These are phyloP conservation scores for Apiotrichum gracile DNA, from an alignment of 1,284 basidiomycete genomes.

Conservation along the genomic window DNA sequence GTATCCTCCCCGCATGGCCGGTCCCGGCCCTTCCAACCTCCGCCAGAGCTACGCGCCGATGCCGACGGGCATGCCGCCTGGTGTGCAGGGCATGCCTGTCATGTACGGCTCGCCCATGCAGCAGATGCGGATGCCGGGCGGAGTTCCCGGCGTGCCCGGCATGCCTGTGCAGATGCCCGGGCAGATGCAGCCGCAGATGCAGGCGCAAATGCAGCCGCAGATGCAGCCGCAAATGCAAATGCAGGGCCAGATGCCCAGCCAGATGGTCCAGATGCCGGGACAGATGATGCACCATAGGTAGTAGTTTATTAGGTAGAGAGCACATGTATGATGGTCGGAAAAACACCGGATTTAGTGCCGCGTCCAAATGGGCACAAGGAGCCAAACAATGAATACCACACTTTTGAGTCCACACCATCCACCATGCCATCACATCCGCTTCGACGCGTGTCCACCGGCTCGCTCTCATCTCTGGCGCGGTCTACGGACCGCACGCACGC, in stretches of 20 bases:
- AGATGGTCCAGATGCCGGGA: neutral
- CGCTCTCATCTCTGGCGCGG: conserved; percentile 73
- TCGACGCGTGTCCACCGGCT: conserved; percentile 82
- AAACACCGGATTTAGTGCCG: neutral
- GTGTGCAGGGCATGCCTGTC: conserved; percentile 3
- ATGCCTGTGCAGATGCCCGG: neutral
- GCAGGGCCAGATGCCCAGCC: neutral
- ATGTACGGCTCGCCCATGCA: conserved; percentile 2
- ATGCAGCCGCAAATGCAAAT: too few species aligned
- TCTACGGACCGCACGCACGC: conserved; percentile 61
- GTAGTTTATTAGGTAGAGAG: neutral
- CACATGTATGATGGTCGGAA: neutral
- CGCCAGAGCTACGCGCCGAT: conserved; percentile 7
- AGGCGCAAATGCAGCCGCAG: neutral
- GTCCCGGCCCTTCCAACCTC: conserved; percentile 10
- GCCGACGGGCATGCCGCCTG: neutral
- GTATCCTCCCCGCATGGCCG: neutral
- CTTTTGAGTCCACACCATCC: too few species aligned
- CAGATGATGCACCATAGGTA: conserved; percentile 4
- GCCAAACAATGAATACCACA: neutral
- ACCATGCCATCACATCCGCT: conserved; percentile 54
- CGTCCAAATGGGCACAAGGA: neutral
- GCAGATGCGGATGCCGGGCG: neutral
- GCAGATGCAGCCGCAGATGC: neutral
- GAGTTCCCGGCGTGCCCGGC: neutral